Percentiles rank a stretch among this genome's conserved stretches.
phyloP scores from a whole-genome alignment of 1,284 basidiomycete species.

The Hymenochaete sp. region DNA sequence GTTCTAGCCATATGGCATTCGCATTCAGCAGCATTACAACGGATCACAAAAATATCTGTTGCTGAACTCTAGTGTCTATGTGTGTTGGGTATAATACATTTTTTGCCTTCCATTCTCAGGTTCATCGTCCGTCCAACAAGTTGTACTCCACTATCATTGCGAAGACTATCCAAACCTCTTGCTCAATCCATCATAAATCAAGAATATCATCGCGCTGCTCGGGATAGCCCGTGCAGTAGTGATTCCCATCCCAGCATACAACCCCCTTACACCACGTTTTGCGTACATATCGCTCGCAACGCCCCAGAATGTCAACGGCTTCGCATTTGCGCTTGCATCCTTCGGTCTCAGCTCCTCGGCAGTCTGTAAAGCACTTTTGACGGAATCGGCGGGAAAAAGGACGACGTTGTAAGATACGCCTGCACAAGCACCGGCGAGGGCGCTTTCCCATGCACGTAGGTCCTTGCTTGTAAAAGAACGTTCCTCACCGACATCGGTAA shows the following conservation, averaged over 20 bases:
- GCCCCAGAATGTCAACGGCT: constrained; percentile 52
- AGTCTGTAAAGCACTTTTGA: constrained; percentile 95
- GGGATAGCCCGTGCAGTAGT: constrained; percentile 85
- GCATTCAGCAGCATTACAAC: too few relatives aligned
- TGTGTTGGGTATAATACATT: too few relatives aligned
- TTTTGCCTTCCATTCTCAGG: too few relatives aligned
- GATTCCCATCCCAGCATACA: constrained; percentile 95
- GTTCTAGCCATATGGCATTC: too few relatives aligned
- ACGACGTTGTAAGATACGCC: constrained; percentile 83
- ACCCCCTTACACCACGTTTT: constrained; percentile 70
- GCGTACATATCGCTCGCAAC: constrained; percentile 72
- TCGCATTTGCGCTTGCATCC: constrained; percentile 26
- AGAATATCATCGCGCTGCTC: constrained; percentile 85
- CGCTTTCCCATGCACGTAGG: constrained; percentile 73
- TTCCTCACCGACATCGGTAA: constrained; percentile 14
- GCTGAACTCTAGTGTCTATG: too few relatives aligned
- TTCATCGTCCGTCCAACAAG: too few relatives aligned
- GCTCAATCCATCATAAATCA: constrained; percentile 77
- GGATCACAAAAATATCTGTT: too few relatives aligned
- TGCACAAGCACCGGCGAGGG: constrained; percentile 77
- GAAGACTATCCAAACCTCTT: constrained; percentile 36
- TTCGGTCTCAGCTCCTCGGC: constrained; percentile 75
- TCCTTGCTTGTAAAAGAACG: constrained; percentile 29
- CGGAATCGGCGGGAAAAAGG: constrained; percentile 87
- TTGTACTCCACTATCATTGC: too few relatives aligned